phyloP scores from a whole-genome alignment of 257 asterid genomes.

The Solanum dulcamara region DNA sequence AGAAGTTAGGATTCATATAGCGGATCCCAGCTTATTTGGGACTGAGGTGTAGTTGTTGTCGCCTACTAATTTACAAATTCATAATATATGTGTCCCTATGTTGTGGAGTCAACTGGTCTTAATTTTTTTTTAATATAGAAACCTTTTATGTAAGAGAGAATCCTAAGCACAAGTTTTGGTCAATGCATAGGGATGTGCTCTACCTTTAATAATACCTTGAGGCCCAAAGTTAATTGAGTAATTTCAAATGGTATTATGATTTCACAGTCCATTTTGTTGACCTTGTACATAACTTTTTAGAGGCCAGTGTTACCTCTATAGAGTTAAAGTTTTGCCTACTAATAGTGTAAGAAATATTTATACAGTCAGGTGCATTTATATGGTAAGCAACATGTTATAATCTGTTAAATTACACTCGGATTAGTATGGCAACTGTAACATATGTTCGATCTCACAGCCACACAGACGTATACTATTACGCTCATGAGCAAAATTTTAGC shows the following conservation, averaged over 20 bases:
- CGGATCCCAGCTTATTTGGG: not conserved
- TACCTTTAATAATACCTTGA: slow-evolving; percentile 10
- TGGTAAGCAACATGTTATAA: not conserved
- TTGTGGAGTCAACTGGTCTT: not conserved
- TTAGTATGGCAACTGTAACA: not conserved
- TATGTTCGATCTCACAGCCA: not conserved
- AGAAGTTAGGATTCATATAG: not conserved
- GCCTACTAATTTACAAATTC: not conserved
- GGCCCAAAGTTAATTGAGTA: slow-evolving; percentile 3
- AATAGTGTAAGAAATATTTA: not conserved
- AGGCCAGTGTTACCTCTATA: not conserved
- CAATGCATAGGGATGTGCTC: slow-evolving; percentile 22
- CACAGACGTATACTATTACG: not conserved
- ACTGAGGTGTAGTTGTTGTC: not conserved
- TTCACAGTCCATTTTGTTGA: slow-evolving; percentile 21
- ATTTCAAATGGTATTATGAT: slow-evolving; percentile 22
- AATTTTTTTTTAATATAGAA: not conserved
- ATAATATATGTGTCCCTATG: not conserved
- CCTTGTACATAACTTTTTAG: slow-evolving; percentile 18
- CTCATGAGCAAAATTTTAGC: not conserved
- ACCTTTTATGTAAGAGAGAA: not conserved
- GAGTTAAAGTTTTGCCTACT: not conserved
- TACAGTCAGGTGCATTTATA: not conserved
- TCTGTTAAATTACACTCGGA: not conserved
- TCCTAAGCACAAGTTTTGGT: slow-evolving; percentile 1